Base-by-base conservation (phyloP, 164 flowering plant genomes). In the Stephania japonica region DNA sequence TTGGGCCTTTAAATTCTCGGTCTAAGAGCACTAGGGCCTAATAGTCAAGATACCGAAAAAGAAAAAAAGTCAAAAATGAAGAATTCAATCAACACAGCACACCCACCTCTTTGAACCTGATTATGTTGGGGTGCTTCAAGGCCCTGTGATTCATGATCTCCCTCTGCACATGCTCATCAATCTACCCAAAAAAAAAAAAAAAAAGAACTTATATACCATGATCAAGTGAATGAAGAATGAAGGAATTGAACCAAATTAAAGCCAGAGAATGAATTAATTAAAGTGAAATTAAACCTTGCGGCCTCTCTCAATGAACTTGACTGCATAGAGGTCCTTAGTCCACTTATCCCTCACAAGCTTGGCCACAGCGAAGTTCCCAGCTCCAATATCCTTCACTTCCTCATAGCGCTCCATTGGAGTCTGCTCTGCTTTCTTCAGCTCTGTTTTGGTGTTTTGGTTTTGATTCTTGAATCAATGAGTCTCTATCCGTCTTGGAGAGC, bases 121-220 rank as follows among this genome's bases (percentile, higher is more conserved):
- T 76, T 69, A 88, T 90, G 75, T 90, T 88, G 67, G 95, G 91
- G 75, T 90, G 95, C 78, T 80, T 86, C 76, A 90, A 79, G n/a
- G 92, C 87, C 69, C 94, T 86, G 32, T 90, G 94, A 80, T 90
- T 90, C 87, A 88, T 88, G 24, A 90, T 90, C 81, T 90, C 95
- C 82, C 95, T 88, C 70, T 83, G 90, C 71, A 90, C 95, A 83
- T 90, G 81, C 76, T 90, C 95, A 84, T 90, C 95, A 82, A 90
- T 90, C 95, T 90, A 47, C 9, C 16, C 12, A 47, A 47, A 13
- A 53, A 47, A 43, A 50, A 70, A 68, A 73, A 44, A 64, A 38
- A 41, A n/a, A 0, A 10, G 21, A 42, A 14, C 24, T 3, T n/a
- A 44, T 11, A 49, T 43, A 25, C 32, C 12, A 8, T 1, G 25